Base-by-base conservation (phyloP, 2,329 filamentous ascomycete genomes). In the Coleophoma cylindrospora region DNA sequence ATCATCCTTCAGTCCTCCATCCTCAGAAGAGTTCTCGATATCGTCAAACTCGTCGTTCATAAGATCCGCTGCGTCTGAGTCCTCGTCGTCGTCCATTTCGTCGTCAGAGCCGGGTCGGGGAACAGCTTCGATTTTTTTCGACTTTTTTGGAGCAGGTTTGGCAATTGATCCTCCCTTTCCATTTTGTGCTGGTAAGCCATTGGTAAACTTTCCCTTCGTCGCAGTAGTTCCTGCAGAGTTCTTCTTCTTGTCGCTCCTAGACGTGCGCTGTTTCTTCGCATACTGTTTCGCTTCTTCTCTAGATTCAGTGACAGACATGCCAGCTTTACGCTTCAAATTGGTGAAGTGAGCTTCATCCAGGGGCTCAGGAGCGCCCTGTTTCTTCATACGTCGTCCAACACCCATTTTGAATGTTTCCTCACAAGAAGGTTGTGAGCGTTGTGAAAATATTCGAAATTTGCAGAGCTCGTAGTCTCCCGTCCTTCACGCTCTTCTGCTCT, bases 381-480 rank as follows among this genome's bases (percentile, higher is more conserved):
- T 96, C 70, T 91, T 89, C 86, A 96, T 95, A 63, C 91, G 89
- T 68, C 91, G 87, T 68, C 91, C 89, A 55, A 84, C 81, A 75
- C 90, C 91, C 91, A 96, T 96, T 64, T 68, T 83, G 66, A 66
- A 58, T 13, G 48, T 40, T 32, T 40, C 50, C 45, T 21, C 43
- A 38, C 36, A 33, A 19, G n/a, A 37, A 34, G 34, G 43, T 17
- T 33, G 27, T 45, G 33, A 27, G 27, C 7, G 27, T 27, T 27
- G 37, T 15, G 40, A 21, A 47, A 51, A 54, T 43, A 12, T 41
- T 43, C 27, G 21, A 43, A 33, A 22, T 22, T 40, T 19, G 46
- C 15, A 17, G 36, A n/a, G n/a, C 17, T 15, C 36, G 27, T 34
- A 32, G 27, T 34, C 33, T 32, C 15, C 21, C 45, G 36, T 22